phyloP scores from a whole-genome alignment of 257 asterid genomes.

The Nicotiana tabacum region DNA sequence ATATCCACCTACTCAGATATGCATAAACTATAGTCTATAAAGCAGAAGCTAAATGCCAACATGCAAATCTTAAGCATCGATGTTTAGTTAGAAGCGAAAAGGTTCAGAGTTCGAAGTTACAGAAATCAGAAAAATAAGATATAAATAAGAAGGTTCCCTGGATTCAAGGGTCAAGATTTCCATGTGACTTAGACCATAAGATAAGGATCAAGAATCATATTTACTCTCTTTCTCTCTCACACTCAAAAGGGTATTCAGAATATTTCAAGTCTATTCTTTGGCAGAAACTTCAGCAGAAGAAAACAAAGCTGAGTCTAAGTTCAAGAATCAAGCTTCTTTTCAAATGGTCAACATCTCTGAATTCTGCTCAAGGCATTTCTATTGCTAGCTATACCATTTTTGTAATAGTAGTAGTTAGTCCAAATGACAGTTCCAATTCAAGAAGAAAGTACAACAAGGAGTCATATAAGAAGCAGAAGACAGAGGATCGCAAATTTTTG shows the following conservation, averaged over 20 bases:
- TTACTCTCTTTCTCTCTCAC: background rate
- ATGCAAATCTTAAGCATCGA: conserved; percentile 8
- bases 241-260: background rate
- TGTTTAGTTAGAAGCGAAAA: conserved; percentile 15
- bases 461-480: background rate
- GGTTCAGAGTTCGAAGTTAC: conserved; percentile 37
- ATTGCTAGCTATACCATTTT: background rate
- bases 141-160: conserved; percentile 41
- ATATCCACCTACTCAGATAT: background rate
- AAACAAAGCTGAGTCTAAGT: background rate
- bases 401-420: background rate
- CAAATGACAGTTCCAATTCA: background rate
- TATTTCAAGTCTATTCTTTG: background rate
- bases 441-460: conserved; percentile 9
- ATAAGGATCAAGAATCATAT: conserved; percentile 11
- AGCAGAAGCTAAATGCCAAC: conserved; percentile 5
- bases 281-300: background rate
- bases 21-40: background rate
- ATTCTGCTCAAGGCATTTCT: background rate
- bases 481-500: conserved; percentile 21
- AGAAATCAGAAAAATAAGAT: conserved; percentile 13
- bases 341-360: background rate
- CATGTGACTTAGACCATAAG: conserved; percentile 47
- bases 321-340: background rate
- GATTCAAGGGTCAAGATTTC: conserved; percentile 43